Evolutionary conservation across 495 filamentous ascomycete species (phyloP).

Genomic region (Arthonia radiata): DNA sequence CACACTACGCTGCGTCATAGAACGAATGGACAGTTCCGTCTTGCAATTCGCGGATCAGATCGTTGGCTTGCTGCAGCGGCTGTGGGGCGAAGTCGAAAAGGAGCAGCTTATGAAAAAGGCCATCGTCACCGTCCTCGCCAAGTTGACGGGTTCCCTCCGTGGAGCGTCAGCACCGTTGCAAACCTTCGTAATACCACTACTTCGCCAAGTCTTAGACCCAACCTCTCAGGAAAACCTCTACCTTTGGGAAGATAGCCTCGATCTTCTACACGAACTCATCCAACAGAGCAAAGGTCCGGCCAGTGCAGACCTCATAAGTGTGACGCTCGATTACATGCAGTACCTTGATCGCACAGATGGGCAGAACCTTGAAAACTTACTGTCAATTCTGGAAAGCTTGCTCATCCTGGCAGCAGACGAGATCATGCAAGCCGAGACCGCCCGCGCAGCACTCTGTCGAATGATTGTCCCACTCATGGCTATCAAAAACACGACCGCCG

Average conservation of each 20-base stretch:
- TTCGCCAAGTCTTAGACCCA: neutral
- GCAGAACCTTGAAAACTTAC: no score
- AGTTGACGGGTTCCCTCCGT: conserved; percentile 57
- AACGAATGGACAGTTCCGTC: conserved; percentile 51
- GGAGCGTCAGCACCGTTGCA: conserved; percentile 48
- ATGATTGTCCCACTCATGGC: no score
- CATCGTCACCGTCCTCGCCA: conserved; percentile 58
- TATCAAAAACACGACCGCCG: no score
- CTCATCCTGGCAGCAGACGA: no score
- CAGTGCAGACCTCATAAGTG: no score
- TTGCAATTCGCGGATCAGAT: conserved; percentile 55
- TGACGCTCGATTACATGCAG: no score
- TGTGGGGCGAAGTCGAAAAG: conserved; percentile 63
- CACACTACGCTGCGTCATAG: conserved; percentile 55
- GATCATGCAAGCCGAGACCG: no score
- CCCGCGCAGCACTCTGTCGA: no score
- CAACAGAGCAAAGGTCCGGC: conserved; percentile 44
- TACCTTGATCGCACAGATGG: no score
- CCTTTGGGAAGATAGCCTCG: conserved; percentile 74
- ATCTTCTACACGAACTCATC: conserved; percentile 64
- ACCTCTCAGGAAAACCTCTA: conserved; percentile 43
- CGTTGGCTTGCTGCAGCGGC: conserved; percentile 47
- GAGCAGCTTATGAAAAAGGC: conserved; percentile 80
- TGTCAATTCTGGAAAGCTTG: no score
- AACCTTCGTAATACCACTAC: conserved; percentile 42